Evolutionary conservation across 306 rosid species (phyloP).

Genomic region (Vigna unguiculata): DNA sequence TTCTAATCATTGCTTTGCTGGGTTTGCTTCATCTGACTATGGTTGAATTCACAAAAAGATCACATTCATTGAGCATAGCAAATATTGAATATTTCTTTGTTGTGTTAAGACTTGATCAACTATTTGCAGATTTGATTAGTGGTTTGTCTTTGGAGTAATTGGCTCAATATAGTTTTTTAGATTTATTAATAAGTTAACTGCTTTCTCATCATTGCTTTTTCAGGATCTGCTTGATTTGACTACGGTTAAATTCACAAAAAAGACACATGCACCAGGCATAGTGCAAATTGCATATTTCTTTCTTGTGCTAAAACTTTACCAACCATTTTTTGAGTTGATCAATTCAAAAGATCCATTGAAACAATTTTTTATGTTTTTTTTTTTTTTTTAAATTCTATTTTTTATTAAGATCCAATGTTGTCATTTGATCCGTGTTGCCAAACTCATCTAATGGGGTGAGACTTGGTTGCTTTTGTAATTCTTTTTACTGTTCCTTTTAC

Average conservation of each 20-base stretch:
- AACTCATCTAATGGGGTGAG: neutral
- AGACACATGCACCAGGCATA: neutral
- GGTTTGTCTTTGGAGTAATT: slow-evolving; percentile 69
- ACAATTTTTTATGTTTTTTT: neutral
- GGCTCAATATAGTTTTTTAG: slow-evolving; percentile 79
- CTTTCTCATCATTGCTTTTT: slow-evolving; percentile 31
- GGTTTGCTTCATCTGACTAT: slow-evolving; percentile 33
- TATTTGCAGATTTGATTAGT: slow-evolving; percentile 29
- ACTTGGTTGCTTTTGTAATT: neutral
- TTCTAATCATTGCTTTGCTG: neutral
- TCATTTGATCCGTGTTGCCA: slow-evolving; percentile 11
- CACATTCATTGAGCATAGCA: neutral
- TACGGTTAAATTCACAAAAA: slow-evolving; percentile 15
- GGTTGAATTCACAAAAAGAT: slow-evolving; percentile 22
- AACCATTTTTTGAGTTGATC: slow-evolving; percentile 26
- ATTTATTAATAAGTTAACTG: slow-evolving; percentile 79
- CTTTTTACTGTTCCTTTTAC: slow-evolving; percentile 12
- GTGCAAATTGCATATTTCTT: slow-evolving; percentile 11
- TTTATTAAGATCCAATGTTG: neutral
- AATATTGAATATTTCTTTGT: slow-evolving; percentile 8
- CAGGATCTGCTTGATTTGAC: slow-evolving; percentile 29
- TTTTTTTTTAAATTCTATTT: slow-evolving; percentile 18
- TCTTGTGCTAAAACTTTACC: neutral
- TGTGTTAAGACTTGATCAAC: slow-evolving; percentile 11
- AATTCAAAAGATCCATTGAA: slow-evolving; percentile 32